Percentiles rank a stretch among this genome's conserved stretches.
phyloP scores from a whole-genome alignment of 441 rosid genomes.

The Aquilaria agallochum region DNA sequence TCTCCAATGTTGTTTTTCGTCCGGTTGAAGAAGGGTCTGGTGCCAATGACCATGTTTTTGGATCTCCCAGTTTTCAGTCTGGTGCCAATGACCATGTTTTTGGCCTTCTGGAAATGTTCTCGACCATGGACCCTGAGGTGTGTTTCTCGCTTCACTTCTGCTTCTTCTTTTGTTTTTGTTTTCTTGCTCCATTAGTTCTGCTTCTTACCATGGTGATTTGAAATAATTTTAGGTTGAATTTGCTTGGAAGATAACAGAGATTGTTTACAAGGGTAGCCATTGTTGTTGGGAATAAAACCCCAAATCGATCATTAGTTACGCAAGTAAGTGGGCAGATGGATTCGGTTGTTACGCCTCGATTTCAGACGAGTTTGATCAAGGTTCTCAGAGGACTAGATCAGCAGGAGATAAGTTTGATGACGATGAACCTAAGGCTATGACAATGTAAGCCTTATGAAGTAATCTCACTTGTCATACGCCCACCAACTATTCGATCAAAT shows the following conservation, averaged over 20 bases:
- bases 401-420: constrained; percentile 62
- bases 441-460: constrained; percentile 43
- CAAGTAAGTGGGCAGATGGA: constrained; percentile 49
- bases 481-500: no score
- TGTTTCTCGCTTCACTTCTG: neutral
- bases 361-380: constrained; percentile 56
- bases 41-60: constrained; percentile 21
- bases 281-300: constrained; percentile 22
- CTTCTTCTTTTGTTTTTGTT: neutral
- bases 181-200: no score
- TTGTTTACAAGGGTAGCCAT: constrained; percentile 84
- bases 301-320: constrained; percentile 34
- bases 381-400: constrained; percentile 56
- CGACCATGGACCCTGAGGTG: constrained; percentile 55
- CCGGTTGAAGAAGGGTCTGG: constrained; percentile 4
- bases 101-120: constrained; percentile 36
- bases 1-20: neutral
- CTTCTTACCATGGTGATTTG: neutral
- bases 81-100: constrained; percentile 35
- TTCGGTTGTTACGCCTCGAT: constrained; percentile 56
- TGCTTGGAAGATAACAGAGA: constrained; percentile 57
- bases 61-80: constrained; percentile 35
- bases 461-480: no score
- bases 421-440: constrained; percentile 72
- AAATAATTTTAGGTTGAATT: neutral